Conservation (phyloP, 495 filamentous ascomycete genomes). For the Penicillium soppii region DNA sequence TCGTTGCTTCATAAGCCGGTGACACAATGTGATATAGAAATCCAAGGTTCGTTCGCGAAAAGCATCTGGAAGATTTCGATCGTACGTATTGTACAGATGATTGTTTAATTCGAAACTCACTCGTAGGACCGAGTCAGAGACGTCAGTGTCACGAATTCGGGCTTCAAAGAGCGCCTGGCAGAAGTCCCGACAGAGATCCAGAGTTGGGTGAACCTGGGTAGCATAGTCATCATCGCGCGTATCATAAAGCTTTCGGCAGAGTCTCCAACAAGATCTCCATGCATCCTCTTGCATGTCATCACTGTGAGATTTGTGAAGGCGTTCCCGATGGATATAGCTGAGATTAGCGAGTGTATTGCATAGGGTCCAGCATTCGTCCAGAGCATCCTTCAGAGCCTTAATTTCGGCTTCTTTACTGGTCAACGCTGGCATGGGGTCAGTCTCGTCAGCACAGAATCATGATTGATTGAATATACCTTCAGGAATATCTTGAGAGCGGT, state of each 20-base stretch:
- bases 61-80: constrained; percentile 78
- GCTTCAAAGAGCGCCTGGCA: constrained; percentile 89
- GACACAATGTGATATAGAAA: constrained; percentile 90
- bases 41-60: constrained; percentile 89
- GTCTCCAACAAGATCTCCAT: constrained; percentile 88
- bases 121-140: constrained; percentile 77
- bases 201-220: constrained; percentile 70
- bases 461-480: constrained; percentile 27
- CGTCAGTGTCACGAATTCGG: constrained; percentile 69
- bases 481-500: constrained; percentile 41
- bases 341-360: constrained; percentile 87
- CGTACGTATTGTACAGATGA: constrained; percentile 88
- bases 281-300: constrained; percentile 77
- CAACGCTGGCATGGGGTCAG: constrained; percentile 21
- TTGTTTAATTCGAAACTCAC: constrained; percentile 96
- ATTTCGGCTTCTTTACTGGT: constrained; percentile 63
- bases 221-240: constrained; percentile 70
- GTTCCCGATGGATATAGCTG: constrained; percentile 79
- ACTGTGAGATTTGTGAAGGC: constrained; percentile 65
- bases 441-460: constrained; percentile 6
- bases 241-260: constrained; percentile 86
- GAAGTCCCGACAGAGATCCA: constrained; percentile 88
- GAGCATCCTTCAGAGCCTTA: constrained; percentile 67
- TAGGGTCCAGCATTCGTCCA: constrained; percentile 90
- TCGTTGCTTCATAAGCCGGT: constrained; percentile 91